phyloP scores from a whole-genome alignment of 2,329 filamentous ascomycete species.

The Trichophyton schoenleinii region DNA sequence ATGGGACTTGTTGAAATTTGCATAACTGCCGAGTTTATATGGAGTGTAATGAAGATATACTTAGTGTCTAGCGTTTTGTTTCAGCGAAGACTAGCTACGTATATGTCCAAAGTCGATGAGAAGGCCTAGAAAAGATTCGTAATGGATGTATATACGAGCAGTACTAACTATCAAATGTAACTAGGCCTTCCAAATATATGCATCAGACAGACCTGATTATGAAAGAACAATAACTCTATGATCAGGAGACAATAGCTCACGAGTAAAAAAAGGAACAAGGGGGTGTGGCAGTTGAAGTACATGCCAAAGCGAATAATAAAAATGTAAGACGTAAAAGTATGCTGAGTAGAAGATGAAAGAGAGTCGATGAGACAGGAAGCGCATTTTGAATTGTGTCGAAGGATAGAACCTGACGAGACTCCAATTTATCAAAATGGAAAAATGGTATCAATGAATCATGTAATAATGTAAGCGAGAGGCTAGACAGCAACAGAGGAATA shows the following conservation, averaged over 20 bases:
- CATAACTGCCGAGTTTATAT: neutral
- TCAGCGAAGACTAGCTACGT: too few species aligned
- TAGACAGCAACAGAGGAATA: neutral
- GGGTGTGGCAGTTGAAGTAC: neutral
- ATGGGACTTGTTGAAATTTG: too few species aligned
- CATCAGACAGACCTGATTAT: neutral
- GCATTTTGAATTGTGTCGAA: neutral
- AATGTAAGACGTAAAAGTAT: neutral
- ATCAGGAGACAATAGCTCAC: neutral
- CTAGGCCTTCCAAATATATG: neutral
- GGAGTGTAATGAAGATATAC: too few species aligned
- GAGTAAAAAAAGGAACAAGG: neutral
- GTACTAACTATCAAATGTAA: neutral
- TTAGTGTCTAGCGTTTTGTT: too few species aligned
- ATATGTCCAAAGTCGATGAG: neutral
- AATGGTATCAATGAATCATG: constrained; percentile 1
- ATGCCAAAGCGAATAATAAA: neutral
- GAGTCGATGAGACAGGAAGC: neutral
- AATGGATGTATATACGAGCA: neutral
- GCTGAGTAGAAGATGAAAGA: neutral
- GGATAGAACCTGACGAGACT: neutral
- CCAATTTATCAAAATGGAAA: neutral
- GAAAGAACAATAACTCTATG: neutral
- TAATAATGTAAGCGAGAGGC: neutral
- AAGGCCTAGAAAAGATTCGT: neutral